Evolutionary conservation across 768 basidiomycete species (phyloP).

Genomic region (Filobasidium floriforme): DNA sequence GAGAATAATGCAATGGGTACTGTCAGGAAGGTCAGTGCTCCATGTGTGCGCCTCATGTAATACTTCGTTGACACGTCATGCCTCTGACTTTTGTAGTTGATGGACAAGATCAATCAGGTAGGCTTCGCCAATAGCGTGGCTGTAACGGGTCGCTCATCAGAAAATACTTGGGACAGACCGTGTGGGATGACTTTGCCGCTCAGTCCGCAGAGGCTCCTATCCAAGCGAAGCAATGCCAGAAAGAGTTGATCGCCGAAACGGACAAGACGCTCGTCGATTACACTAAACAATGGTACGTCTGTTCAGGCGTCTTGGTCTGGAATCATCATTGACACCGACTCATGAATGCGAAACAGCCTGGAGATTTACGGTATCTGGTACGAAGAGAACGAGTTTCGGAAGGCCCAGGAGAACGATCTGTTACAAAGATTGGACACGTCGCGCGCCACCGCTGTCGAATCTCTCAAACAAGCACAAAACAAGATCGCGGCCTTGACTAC

Average conservation of each 20-base stretch:
- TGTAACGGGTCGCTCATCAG: too few species aligned
- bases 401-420: not conserved
- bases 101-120: slow-evolving; percentile 5
- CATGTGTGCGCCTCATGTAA: not conserved
- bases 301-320: not conserved
- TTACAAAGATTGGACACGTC: not conserved
- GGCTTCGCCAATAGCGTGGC: not conserved
- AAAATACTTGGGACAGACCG: not conserved
- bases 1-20: not conserved
- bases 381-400: not conserved
- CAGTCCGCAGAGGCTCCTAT: not conserved
- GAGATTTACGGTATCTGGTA: not conserved
- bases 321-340: not conserved
- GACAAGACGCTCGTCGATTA: not conserved
- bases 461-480: too few species aligned
- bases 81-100: not conserved
- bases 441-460: not conserved
- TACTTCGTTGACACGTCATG: not conserved
- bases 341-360: not conserved
- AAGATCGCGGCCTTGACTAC: too few species aligned
- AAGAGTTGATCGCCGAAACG: not conserved
- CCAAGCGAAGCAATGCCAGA: slow-evolving; percentile 2
- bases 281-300: not conserved
- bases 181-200: not conserved
- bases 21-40: not conserved